These are phyloP conservation scores for Hypoxylon subgilvum DNA, from an alignment of 495 filamentous ascomycete genomes.

Conservation along the genomic window DNA sequence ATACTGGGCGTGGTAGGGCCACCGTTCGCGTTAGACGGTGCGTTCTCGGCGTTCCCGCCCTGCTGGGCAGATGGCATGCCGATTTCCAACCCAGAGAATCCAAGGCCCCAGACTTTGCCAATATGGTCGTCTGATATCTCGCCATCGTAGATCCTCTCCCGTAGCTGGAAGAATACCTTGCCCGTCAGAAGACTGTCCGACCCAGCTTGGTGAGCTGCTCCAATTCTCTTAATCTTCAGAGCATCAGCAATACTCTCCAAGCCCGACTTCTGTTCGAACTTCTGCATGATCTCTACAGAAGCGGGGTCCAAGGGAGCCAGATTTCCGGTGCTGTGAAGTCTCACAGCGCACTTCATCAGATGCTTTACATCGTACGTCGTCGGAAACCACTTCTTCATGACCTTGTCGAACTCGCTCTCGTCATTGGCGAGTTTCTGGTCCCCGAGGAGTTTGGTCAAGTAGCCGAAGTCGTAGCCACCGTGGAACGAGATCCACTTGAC, in stretches of 20 bases:
- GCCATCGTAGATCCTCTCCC: slow-evolving; percentile 84
- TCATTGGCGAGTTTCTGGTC: slow-evolving; percentile 80
- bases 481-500: slow-evolving; percentile 97
- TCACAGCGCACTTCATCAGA: slow-evolving; percentile 77
- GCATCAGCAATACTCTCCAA: slow-evolving; percentile 93
- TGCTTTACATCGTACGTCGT: slow-evolving; percentile 95
- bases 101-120: slow-evolving; percentile 86
- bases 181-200: slow-evolving; percentile 91
- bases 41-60: slow-evolving; percentile 38
- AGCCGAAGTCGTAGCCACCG: slow-evolving; percentile 98
- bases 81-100: slow-evolving; percentile 63
- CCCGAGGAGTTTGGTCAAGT: slow-evolving; percentile 89
- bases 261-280: slow-evolving; percentile 83
- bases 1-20: slow-evolving; percentile 77
- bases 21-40: slow-evolving; percentile 56
- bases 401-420: slow-evolving; percentile 82
- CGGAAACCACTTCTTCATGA: slow-evolving; percentile 90
- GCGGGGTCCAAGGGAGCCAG: slow-evolving; percentile 68
- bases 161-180: slow-evolving; percentile 87
- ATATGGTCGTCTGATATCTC: slow-evolving; percentile 76
- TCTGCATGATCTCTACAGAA: slow-evolving; percentile 71
- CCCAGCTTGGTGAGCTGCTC: slow-evolving; percentile 86
- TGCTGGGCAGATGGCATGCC: slow-evolving; percentile 29
- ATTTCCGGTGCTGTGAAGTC: slow-evolving; percentile 68
- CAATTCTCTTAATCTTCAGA: slow-evolving; percentile 84